Percentiles rank a stretch among this genome's conserved stretches.
Conservation (phyloP, 352 stramenopile genomes). For the Phytopythium aichiense region DNA sequence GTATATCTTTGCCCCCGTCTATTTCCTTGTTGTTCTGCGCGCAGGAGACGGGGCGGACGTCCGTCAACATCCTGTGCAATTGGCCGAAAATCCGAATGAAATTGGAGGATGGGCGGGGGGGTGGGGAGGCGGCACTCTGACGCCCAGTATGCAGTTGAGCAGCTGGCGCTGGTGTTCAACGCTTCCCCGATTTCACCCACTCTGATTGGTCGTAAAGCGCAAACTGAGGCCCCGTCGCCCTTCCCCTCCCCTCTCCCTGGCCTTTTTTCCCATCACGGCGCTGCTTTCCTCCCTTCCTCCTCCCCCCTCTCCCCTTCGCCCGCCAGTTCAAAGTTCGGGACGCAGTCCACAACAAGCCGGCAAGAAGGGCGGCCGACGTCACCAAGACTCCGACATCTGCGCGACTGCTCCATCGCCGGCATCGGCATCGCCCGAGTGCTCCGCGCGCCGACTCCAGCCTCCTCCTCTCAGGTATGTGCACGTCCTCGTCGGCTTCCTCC, state of each 20-base stretch:
- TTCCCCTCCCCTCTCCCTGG: neutral
- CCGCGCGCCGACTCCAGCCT: no score
- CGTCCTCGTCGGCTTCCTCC: no score
- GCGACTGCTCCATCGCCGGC: no score
- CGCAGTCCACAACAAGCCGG: neutral
- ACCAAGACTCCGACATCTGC: neutral
- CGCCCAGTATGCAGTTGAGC: neutral
- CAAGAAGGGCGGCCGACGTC: neutral
- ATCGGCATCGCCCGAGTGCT: no score
- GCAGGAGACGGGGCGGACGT: neutral
- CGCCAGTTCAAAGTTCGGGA: neutral
- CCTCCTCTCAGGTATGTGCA: no score
- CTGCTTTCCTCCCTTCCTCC: neutral
- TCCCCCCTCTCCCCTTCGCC: neutral
- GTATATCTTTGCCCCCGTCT: neutral
- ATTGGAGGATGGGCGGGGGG: neutral
- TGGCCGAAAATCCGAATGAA: neutral
- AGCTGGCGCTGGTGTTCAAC: neutral
- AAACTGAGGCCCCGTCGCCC: neutral
- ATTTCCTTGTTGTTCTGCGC: neutral
- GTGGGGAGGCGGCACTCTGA: neutral
- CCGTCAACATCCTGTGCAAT: neutral
- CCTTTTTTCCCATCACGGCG: neutral
- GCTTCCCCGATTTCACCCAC: no score
- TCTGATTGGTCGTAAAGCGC: neutral